Evolutionary conservation across 2,329 filamentous ascomycete species (phyloP), one percentile per base, ranked within the genome.

Genomic region (Grosmannia serpens): DNA sequence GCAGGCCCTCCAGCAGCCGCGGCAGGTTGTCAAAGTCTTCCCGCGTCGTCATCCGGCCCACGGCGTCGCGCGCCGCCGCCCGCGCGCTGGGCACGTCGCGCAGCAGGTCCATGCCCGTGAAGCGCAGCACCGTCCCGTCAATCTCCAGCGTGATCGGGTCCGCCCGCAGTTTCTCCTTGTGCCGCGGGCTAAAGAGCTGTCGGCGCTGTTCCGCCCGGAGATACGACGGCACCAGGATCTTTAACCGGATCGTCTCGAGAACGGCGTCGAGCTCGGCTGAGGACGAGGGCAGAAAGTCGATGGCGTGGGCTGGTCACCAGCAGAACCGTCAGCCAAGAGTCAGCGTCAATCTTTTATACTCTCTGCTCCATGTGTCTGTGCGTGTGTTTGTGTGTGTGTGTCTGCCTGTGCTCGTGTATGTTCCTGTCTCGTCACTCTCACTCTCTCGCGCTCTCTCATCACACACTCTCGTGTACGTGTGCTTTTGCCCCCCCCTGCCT

Each of bases 221-320:
- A 67, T 83, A 80, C 35, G 76, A 70, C n/a, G 84, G 84, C 49
- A 87, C 70, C 67, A 87, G 79, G 68, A 85, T 76, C 64, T 79
- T 79, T 52, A 76, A 70, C 62, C 84, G 81, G 66, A 87, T 76
- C 26, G 65, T 69, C 47, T 70, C 67, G 61, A 88, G 77, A 35
- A 77, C 66, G 15, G 68, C 59, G 67, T 85, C 77, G 60, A 88
- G 76, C 58, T 81, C 73, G 26, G 73, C 62, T 50, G 78, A 78
- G 17, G 79, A 79, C 5, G 80, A 77, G 56, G 75, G 72, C 9
- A 71, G 67, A 66, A 85, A 85, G 58, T 68, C 63, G 59, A 78
- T 69, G 61, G 76, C 71, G 55, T 69, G 63, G 49, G 53, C 61
- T 60, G 50, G 17, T n/a, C 15, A 22, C 41, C 38, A 44, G 41